Conservation (phyloP, 1,139 yeast genomes). For the Magnusiomyces paraingens region DNA sequence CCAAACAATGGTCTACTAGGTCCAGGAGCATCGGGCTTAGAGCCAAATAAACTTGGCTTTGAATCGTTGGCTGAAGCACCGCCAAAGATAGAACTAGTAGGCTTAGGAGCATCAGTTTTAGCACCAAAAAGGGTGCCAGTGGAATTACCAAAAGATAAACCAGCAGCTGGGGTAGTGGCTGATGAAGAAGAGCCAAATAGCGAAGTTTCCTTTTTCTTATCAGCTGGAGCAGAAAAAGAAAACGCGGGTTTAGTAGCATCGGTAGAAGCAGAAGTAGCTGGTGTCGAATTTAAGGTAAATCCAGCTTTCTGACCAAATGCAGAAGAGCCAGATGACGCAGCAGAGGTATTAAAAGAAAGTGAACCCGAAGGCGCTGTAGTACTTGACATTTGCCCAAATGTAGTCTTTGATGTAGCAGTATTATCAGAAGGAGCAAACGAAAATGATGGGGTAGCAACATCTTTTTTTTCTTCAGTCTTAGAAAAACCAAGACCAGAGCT, state of each 20-base stretch:
- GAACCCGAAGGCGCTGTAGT: too few relatives aligned
- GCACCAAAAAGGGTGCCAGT: constrained; percentile 9
- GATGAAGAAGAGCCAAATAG: constrained; percentile 5
- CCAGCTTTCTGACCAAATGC: neutral
- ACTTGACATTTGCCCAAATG: too few relatives aligned
- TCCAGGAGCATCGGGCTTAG: constrained; percentile 2
- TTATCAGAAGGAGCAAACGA: too few relatives aligned
- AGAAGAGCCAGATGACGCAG: neutral
- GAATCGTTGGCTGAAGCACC: constrained; percentile 8
- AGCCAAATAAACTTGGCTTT: constrained; percentile 13
- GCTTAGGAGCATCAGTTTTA: constrained; percentile 17
- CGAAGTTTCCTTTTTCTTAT: constrained; percentile 8
- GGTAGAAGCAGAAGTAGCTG: constrained; percentile 3
- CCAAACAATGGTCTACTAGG: neutral
- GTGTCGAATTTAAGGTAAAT: neutral
- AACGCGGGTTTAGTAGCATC: constrained; percentile 8
- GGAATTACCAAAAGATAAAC: neutral
- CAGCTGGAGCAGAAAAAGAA: neutral
- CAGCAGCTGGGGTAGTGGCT: neutral
- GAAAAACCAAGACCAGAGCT: too few relatives aligned
- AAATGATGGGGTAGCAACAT: too few relatives aligned
- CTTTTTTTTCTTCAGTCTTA: too few relatives aligned
- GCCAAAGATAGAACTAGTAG: constrained; percentile 12
- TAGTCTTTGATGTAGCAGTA: too few relatives aligned
- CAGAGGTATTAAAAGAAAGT: too few relatives aligned